Evolutionary conservation across 805 yeast species (phyloP).

Genomic region (Cyberlindnera samutprakarnensis): DNA sequence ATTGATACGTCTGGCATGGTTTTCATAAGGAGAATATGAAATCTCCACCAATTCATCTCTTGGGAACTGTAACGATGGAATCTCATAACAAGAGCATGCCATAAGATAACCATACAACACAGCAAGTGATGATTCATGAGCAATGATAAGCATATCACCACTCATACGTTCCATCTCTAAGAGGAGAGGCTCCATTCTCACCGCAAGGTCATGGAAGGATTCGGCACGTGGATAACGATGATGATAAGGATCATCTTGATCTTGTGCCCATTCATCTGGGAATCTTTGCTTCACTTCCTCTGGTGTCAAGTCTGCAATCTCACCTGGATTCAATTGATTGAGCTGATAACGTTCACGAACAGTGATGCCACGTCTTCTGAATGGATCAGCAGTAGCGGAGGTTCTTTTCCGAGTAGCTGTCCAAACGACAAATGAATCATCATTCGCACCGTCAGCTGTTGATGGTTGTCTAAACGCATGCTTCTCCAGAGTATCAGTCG

Average conservation of each 20-base stretch:
- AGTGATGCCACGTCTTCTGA: slow-evolving; percentile 53
- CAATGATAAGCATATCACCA: slow-evolving; percentile 81
- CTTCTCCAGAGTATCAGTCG: slow-evolving; percentile 14
- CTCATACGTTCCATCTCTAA: slow-evolving; percentile 91
- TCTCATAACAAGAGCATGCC: slow-evolving; percentile 84
- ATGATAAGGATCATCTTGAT: slow-evolving; percentile 78
- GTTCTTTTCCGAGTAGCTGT: slow-evolving; percentile 88
- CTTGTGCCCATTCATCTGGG: slow-evolving; percentile 66
- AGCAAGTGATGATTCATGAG: slow-evolving; percentile 84
- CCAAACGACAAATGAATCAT: slow-evolving; percentile 78
- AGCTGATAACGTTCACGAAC: slow-evolving; percentile 75
- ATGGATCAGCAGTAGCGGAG: slow-evolving; percentile 65
- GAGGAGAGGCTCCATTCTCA: slow-evolving; percentile 86
- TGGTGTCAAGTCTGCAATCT: slow-evolving; percentile 60
- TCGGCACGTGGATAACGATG: slow-evolving; percentile 89
- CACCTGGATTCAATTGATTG: slow-evolving; percentile 86
- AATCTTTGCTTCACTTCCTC: slow-evolving; percentile 50
- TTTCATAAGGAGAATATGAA: slow-evolving; percentile 78
- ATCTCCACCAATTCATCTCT: slow-evolving; percentile 82
- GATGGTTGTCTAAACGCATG: slow-evolving; percentile 29
- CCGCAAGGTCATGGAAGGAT: slow-evolving; percentile 92
- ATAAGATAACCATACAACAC: slow-evolving; percentile 91
- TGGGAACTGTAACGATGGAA: slow-evolving; percentile 73
- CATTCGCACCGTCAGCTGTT: slow-evolving; percentile 48
- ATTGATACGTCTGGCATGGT: slow-evolving; percentile 49